phyloP scores from a whole-genome alignment of 1,284 basidiomycete genomes.

The Papiliotrema nemorosa region DNA sequence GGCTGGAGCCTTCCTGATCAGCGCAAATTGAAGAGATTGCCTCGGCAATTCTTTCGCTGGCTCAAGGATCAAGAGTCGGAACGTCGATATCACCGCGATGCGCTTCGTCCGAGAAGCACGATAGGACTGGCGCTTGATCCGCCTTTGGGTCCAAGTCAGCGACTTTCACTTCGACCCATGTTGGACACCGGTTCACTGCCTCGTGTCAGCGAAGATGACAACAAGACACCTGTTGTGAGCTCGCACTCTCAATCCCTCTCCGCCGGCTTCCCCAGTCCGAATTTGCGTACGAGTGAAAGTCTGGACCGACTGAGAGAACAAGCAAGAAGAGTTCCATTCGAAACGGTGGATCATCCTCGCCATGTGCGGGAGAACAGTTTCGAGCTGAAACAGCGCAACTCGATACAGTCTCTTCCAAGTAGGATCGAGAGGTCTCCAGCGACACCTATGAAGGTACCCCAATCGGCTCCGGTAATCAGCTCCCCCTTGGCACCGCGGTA shows the following conservation, averaged over 20 bases:
- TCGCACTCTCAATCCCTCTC: not conserved
- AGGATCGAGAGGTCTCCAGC: not conserved
- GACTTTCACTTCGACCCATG: constrained; percentile 2
- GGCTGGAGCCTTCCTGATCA: constrained; percentile 27
- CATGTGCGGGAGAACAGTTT: constrained; percentile 1
- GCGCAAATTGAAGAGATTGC: constrained; percentile 27
- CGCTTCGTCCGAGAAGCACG: constrained; percentile 4
- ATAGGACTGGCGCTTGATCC: constrained; percentile 6
- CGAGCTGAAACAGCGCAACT: constrained; percentile 2
- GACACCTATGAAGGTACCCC: not conserved
- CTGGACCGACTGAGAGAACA: constrained; percentile 1
- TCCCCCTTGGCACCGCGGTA: no score
- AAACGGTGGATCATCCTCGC: not conserved
- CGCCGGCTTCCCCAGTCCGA: constrained; percentile 4
- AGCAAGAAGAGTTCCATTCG: constrained; percentile 2
- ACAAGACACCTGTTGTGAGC: not conserved
- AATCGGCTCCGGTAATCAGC: constrained; percentile 1
- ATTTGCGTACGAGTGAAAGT: not conserved
- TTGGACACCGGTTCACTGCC: not conserved
- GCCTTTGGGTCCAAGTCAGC: constrained; percentile 12
- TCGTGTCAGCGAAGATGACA: constrained; percentile 1
- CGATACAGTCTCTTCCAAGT: not conserved
- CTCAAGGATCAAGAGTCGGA: constrained; percentile 35
- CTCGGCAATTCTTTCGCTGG: constrained; percentile 46
- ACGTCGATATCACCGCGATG: constrained; percentile 11